A percentile compares a stretch with the other conserved stretches of the same genome.
Conservation (phyloP, 164 flowering plant species). For the Pachysandra terminalis region DNA sequence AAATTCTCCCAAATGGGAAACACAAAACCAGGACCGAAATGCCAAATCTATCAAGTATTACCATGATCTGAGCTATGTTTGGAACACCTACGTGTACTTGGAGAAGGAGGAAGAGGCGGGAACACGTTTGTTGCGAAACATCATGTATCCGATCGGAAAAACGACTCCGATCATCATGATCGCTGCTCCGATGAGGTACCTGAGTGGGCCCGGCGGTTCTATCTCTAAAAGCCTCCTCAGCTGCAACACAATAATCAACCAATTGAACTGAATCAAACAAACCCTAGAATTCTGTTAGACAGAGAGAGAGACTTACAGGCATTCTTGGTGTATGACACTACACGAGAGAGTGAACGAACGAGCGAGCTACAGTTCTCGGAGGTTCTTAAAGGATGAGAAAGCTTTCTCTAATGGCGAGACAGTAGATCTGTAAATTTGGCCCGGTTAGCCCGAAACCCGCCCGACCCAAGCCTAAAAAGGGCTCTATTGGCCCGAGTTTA, state of each 20-base stretch:
- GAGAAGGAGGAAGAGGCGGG: constrained; percentile 80
- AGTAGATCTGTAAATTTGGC: too few relatives aligned
- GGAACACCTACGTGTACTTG: constrained; percentile 99
- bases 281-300: constrained; percentile 2
- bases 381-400: too few relatives aligned
- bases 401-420: too few relatives aligned
- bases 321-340: constrained; percentile 10
- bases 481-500: too few relatives aligned
- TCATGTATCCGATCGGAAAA: constrained; percentile 87
- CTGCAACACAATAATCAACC: constrained; percentile 30
- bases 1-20: background rate
- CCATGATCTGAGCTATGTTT: background rate
- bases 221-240: constrained; percentile 54
- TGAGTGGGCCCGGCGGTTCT: constrained; percentile 75
- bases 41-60: background rate
- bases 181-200: constrained; percentile 80
- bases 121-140: constrained; percentile 89
- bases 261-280: constrained; percentile 2
- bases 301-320: constrained; percentile 28
- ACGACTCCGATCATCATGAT: constrained; percentile 96
- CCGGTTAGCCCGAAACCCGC: too few relatives aligned
- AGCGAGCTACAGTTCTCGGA: too few relatives aligned
- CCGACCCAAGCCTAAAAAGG: too few relatives aligned
- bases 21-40: background rate
- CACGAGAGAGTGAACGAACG: too few relatives aligned